Evolutionary conservation across 768 basidiomycete genomes (phyloP).

Genomic region (Suillus discolor): DNA sequence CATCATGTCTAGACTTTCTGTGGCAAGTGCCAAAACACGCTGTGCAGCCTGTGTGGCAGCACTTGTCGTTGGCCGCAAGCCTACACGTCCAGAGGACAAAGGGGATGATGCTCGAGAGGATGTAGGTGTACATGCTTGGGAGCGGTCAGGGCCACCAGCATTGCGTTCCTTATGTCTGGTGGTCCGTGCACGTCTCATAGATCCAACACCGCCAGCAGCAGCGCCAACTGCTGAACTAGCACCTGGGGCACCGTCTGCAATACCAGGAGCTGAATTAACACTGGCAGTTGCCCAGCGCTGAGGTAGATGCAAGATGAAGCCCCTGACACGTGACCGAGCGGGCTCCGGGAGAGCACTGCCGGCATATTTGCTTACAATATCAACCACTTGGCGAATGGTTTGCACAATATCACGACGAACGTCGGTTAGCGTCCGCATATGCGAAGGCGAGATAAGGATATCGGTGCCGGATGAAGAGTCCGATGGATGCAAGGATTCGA

Average conservation of each 20-base stretch:
- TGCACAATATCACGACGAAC: conserved; percentile 85
- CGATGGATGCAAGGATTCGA: conserved; percentile 59
- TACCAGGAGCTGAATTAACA: conserved; percentile 17
- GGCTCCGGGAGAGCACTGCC: conserved; percentile 87
- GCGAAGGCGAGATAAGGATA: conserved; percentile 46
- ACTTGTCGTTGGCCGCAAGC: conserved; percentile 41
- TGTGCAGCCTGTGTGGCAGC: conserved; percentile 77
- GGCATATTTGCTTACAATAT: conserved; percentile 83
- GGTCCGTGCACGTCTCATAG: conserved; percentile 19
- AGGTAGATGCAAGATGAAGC: conserved; percentile 80
- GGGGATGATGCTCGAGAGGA: conserved; percentile 40
- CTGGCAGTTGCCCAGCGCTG: conserved; percentile 70
- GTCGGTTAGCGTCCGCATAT: conserved; percentile 67
- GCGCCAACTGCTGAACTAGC: conserved; percentile 41
- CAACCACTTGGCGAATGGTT: conserved; percentile 87
- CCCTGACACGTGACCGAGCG: conserved; percentile 69
- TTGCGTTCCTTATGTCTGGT: conserved; percentile 41
- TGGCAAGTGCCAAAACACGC: conserved; percentile 79
- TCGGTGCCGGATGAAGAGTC: conserved; percentile 30
- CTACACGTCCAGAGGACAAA: conserved; percentile 24
- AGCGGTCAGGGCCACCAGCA: conserved; percentile 36
- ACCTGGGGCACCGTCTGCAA: conserved; percentile 32
- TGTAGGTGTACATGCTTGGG: conserved; percentile 31
- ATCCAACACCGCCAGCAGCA: conserved; percentile 24
- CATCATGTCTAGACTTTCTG: conserved; percentile 94